Conservation (phyloP, 257 asterid species). For the Scutellaria baicalensis region DNA sequence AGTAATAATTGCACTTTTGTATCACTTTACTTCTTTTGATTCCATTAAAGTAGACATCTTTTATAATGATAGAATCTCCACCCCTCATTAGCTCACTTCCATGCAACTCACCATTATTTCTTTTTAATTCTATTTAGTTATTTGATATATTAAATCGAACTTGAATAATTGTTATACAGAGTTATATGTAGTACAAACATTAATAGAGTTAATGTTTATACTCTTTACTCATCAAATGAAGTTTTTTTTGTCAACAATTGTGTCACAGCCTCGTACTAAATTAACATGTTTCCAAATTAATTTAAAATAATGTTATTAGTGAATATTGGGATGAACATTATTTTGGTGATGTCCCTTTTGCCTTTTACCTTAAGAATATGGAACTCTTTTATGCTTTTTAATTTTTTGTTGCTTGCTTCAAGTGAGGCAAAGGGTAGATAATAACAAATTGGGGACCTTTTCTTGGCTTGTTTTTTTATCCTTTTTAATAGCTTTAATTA, state of each 20-base stretch:
- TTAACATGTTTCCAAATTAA: too few relatives aligned
- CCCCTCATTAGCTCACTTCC: too few relatives aligned
- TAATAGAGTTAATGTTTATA: too few relatives aligned
- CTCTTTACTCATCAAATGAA: too few relatives aligned
- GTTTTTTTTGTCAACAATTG: too few relatives aligned
- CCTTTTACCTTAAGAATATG: constrained; percentile 16
- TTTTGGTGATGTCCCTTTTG: background rate
- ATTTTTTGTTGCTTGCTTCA: constrained; percentile 8
- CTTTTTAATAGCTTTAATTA: background rate
- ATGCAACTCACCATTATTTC: too few relatives aligned
- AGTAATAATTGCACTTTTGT: background rate
- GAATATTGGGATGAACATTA: background rate
- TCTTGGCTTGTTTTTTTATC: background rate
- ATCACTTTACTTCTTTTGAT: background rate
- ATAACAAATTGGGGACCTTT: background rate
- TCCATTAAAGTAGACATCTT: background rate
- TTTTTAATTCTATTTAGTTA: too few relatives aligned
- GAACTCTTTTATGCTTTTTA: background rate
- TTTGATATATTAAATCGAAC: too few relatives aligned
- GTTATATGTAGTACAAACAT: too few relatives aligned
- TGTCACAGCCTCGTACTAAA: too few relatives aligned
- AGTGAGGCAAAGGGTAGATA: background rate
- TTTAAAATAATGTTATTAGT: too few relatives aligned
- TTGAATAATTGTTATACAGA: too few relatives aligned
- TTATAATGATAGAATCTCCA: background rate